Evolutionary conservation across 192 early-diverging fungal genomes (phyloP), one percentile per base, ranked within the genome.

Genomic region (Coemansia sp.): DNA sequence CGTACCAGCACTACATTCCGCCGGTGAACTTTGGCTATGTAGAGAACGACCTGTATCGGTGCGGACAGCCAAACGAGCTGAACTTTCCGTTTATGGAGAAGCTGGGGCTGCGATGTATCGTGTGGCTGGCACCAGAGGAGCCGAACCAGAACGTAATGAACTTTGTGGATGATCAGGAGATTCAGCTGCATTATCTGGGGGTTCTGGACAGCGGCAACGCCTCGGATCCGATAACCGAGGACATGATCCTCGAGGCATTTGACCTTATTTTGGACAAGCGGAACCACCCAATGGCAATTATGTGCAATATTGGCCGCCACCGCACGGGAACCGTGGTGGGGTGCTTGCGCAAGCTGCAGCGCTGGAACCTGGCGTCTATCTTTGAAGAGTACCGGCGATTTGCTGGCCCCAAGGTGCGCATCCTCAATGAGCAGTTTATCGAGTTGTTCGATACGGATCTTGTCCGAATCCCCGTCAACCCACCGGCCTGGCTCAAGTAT

Each of bases 61-160:
- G 92, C 16, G 87, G 89, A 18, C 93, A 98, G 61, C 96, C 96
- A 12, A 98, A 99, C 61, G 96, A 99, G 74, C 83, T 99, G 46
- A 99, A 99, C 78, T 99, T 98, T 64, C 96, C 96, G 0, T 96
- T 98, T 56, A 80, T 99, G 46, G 96, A 97, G 56, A 94, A 91
- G 56, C 84, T 99, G 3, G 92, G 87, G 5, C 78, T 99, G 44
- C 88, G 88, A 37, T 94, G 91, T 8, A 88, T 99, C 23, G 80
- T 95, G 0, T 99, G 87, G 82, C 82, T 99, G 20, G 96, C 94
- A 9, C 91, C 92, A 9, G 93, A 98, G 78, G 94, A 95, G 49
- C 95, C 95, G 3, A 92, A 92, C 51, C 92, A 92, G 59, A 78
- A 88, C 34, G 92, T 96, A 48, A 76, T 93, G 33, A 88, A 98